Base-by-base conservation (phyloP, 306 rosid genomes). In the Quercus gilva region DNA sequence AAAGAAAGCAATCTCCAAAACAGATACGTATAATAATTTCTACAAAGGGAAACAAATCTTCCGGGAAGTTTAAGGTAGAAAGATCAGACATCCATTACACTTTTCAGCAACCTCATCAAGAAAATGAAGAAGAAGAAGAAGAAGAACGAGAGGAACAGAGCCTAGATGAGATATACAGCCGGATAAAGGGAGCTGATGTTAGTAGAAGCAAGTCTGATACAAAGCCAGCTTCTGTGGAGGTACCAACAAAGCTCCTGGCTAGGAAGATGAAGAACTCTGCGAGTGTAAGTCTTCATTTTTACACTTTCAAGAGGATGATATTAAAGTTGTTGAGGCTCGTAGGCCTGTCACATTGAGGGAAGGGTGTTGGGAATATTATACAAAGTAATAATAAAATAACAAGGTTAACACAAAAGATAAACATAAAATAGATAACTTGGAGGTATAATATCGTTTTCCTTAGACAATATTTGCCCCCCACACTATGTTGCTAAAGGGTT, bases 191-290 rank as follows among this genome's bases (percentile, higher is more conserved):
- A 14, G 85, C 53, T 74, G 85, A 80, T 28, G 82, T 89, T 59
- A 26, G 1, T 14, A 55, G 97, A 65, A 76, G 89, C 6, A 82
- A 51, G n/a, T 92, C 96, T 7, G 98, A 93, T 85, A 87, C 98
- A 0, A 81, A 75, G 74, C 97, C 98, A n/a, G 82, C 83, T 0
- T 79, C 94, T 5, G 97, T 92, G 0, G 92, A 88, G 79, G 69
- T 86, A 0, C 92, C 90, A 28, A 68, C 26, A 60, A 90, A 78
- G 95, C 88, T 37, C 45, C 45, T 91, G 0, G 13, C 98, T 51
- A 82, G 29, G 88, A 93, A 90, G 91, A 89, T 95, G 94, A 93
- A 82, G 87, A 93, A 93, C 71, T 93, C 98, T 20, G 98, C 94
- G 11, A 93, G 93, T 60, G 68, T 86, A 3, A 89, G 31, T 89